Base-by-base conservation (phyloP, 2,329 filamentous ascomycete genomes). In the Lecanicillium sp. region DNA sequence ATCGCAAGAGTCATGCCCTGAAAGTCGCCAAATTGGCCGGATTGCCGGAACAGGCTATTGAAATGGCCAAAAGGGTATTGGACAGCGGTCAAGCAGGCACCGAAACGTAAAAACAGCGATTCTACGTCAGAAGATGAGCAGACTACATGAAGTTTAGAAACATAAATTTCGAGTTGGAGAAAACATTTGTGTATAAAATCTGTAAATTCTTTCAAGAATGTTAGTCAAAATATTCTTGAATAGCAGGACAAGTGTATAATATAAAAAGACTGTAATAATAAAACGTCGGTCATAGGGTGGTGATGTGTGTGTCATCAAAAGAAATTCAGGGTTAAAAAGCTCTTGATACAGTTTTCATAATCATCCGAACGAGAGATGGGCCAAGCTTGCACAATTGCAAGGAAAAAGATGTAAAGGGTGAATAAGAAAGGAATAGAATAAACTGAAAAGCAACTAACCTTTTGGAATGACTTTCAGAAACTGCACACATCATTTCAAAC, bases 11-110 rank as follows among this genome's bases (percentile, higher is more conserved):
- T 45, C 92, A 98, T 63, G 92, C 94, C 14, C 66, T 98, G 43
- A 96, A 95, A 55, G 92, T 98, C n/a, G 92, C 92, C 3, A 73
- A 74, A 45, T 64, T 96, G 48, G 94, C 92, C 5, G 89, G 87
- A 2, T 52, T 95, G 50, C 89, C 89, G 1, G 76, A 80, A 43
- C 66, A 71, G 32, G 85, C 83, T 4, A 77, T 95, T 39, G 62
- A 66, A 16, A 67, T 86, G 45, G 89, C 90, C 5, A 67, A 60
- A 37, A 58, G 66, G 28, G 70, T 85, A 8, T 62, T 88, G 28
- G 34, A 43, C 25, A 28, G 41, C 20, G 28, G 2, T 37, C 31
- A 35, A 42, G 38, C 32, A 30, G 35, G 22, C 11, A 25, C 22
- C 11, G 6, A 11, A 25, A 6, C 22, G 22, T n/a, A n/a, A n/a